Base-by-base conservation (phyloP, 2,329 filamentous ascomycete species). In the Cladophialophora chaetospira region DNA sequence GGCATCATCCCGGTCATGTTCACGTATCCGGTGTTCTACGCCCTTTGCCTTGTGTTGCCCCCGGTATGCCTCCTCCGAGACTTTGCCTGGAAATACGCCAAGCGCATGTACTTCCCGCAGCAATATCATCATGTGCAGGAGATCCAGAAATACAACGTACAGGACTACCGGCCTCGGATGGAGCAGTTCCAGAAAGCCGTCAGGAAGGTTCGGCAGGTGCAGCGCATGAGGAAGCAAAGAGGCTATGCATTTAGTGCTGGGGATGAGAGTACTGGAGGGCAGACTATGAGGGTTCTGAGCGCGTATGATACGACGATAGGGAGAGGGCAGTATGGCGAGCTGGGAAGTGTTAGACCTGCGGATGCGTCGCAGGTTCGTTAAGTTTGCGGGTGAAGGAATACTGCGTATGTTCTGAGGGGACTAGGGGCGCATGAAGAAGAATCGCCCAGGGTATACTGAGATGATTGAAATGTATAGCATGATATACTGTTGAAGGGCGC, bases 101-200 rank as follows among this genome's bases (percentile, higher is more conserved):
- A 96, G 80, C 84, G 94, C 64, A 97, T 99, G 91, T 99, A 97
- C 77, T 88, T 87, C 66, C 94, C 94, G 19, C 89, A 97, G 75
- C 86, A 90, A 40, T 99, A 99, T 70, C 94, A 99, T 68, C 94
- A 99, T 72, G 94, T 99, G 63, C 94, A 99, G 75, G 94, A 99
- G 77, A 99, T 99, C 66, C 94, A 99, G 74, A 99, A 99, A 77
- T 99, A 97, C 78, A 99, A 99, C 68, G 96, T 99, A 59, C 94
- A 99, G 77, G 94, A 99, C 77, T 99, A 99, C 75, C 82, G 94
- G 70, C 94, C 94, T 61, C 87, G 94, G 70, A 99, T 99, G 94
- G 94, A 99, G 70, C 94, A 99, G 76, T 99, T 99, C 80, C 94
- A 99, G 77, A 99, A 99, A 76, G 94, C 94, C 19, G 97, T 99